phyloP scores from a whole-genome alignment of 305 asterid species.

The Fraxinus xanthoxyloides region DNA sequence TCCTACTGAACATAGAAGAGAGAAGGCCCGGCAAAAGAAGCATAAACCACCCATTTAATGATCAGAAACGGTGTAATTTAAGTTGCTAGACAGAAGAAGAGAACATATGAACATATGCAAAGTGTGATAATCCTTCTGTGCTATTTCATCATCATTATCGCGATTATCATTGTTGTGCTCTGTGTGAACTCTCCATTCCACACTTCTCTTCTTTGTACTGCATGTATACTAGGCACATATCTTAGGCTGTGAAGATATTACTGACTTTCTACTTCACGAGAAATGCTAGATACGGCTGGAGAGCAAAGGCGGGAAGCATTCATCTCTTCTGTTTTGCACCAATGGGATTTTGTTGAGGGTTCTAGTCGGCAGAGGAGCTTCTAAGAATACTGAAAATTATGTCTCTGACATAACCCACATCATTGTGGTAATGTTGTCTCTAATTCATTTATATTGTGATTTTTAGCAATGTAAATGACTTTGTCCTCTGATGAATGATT shows the following conservation, averaged over 20 bases:
- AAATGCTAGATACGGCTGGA: slow-evolving; percentile 82
- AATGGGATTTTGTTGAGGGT: slow-evolving; percentile 84
- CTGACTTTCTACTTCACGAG: slow-evolving; percentile 21
- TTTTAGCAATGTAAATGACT: slow-evolving; percentile 3
- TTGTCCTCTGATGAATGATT: slow-evolving; percentile 1
- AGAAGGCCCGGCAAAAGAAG: not conserved
- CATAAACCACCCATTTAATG: not conserved
- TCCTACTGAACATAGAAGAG: not conserved
- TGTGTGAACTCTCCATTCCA: not conserved
- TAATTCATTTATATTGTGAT: not conserved
- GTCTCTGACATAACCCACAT: slow-evolving; percentile 77
- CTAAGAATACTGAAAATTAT: slow-evolving; percentile 33
- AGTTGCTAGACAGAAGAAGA: not conserved
- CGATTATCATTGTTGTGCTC: not conserved
- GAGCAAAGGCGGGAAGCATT: slow-evolving; percentile 82
- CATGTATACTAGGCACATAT: slow-evolving; percentile 13
- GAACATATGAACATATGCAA: not conserved
- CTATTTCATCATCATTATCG: not conserved
- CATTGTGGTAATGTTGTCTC: slow-evolving; percentile 72
- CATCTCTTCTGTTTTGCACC: slow-evolving; percentile 91
- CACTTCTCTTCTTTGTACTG: slow-evolving; percentile 10
- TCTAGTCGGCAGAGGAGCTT: slow-evolving; percentile 48
- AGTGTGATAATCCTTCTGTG: not conserved
- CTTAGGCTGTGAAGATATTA: slow-evolving; percentile 5
- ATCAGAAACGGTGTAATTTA: not conserved